These are phyloP conservation scores for Glycine soja DNA, from an alignment of 306 rosid species.

Conservation along the genomic window DNA sequence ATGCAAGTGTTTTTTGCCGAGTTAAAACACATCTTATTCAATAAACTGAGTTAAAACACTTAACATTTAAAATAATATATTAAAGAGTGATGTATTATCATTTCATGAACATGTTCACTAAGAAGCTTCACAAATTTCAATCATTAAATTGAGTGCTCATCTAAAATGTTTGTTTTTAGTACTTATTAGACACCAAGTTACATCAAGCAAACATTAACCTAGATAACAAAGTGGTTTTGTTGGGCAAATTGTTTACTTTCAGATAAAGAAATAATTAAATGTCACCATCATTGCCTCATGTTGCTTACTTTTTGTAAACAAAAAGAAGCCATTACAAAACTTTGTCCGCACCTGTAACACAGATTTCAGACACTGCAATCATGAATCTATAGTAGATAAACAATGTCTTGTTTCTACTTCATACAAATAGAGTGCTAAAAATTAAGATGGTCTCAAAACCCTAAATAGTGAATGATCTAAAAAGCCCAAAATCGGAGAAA, in stretches of 20 bases:
- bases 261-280: not conserved
- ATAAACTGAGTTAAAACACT: too few relatives aligned
- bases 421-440: not conserved
- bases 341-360: not conserved
- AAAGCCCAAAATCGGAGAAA: not conserved
- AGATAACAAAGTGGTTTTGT: not conserved
- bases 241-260: not conserved
- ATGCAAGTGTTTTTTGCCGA: too few relatives aligned
- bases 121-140: conserved; percentile 2
- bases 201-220: not conserved
- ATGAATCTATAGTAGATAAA: not conserved
- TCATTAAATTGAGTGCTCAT: conserved; percentile 2
- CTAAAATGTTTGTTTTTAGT: not conserved
- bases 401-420: not conserved
- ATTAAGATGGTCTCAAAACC: not conserved
- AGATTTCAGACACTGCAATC: conserved; percentile 2
- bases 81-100: not conserved
- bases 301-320: not conserved
- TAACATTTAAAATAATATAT: not conserved
- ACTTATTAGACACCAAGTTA: not conserved
- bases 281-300: not conserved
- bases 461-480: not conserved
- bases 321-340: not conserved
- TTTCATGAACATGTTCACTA: not conserved
- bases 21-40: too few relatives aligned